A percentile compares a stretch with the other conserved stretches of the same genome.
phyloP scores from a whole-genome alignment of 2,329 filamentous ascomycete species.

The Arthrobotrys sphaeroides region DNA sequence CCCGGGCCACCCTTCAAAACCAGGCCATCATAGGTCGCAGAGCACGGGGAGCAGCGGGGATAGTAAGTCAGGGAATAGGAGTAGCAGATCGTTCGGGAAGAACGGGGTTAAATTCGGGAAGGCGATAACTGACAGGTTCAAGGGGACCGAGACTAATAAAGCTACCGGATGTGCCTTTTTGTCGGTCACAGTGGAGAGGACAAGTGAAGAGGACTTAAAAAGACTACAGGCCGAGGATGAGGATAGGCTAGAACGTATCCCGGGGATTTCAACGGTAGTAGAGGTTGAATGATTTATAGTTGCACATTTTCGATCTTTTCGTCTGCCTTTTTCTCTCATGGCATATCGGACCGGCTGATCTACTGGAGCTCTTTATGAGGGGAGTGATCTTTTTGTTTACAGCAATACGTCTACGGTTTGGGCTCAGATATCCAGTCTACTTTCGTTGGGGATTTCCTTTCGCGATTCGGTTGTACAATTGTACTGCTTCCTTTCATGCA shows the following conservation, averaged over 20 bases:
- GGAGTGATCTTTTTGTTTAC: not conserved
- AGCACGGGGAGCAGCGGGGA: not conserved
- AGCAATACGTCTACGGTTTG: not conserved
- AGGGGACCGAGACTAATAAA: not conserved
- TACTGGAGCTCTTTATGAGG: too few relatives aligned
- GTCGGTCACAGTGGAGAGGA: constrained; percentile 43
- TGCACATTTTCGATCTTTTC: not conserved
- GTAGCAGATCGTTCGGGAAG: constrained; percentile 15
- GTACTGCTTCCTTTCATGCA: not conserved
- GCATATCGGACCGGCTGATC: too few relatives aligned
- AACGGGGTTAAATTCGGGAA: not conserved
- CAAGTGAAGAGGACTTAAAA: constrained; percentile 31
- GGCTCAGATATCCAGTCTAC: constrained; percentile 3
- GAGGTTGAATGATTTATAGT: not conserved
- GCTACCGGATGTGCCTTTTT: constrained; percentile 23
- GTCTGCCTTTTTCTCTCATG: not conserved
- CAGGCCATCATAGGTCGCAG: not conserved
- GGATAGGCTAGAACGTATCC: constrained; percentile 18
- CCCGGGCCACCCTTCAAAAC: not conserved
- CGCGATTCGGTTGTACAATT: not conserved
- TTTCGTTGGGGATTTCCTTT: not conserved
- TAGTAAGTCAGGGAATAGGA: constrained; percentile 18
- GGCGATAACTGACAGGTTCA: constrained; percentile 11
- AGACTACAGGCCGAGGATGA: constrained; percentile 26
- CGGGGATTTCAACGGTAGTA: constrained; percentile 6